These are phyloP conservation scores for Fusarium pilosicola DNA, from an alignment of 2,329 filamentous ascomycete genomes.

Conservation along the genomic window DNA sequence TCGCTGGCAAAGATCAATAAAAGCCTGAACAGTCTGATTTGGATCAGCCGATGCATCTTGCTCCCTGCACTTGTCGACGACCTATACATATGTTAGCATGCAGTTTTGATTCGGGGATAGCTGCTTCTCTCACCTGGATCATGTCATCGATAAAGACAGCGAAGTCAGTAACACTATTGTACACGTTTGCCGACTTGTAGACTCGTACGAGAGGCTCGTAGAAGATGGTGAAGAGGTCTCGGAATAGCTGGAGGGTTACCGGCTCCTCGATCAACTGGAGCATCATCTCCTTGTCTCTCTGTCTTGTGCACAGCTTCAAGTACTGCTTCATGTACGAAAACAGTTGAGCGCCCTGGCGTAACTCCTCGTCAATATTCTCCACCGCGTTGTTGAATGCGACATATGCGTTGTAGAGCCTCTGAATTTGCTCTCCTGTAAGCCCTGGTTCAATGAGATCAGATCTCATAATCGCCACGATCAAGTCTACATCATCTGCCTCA, in stretches of 20 bases:
- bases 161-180: slow-evolving; percentile 97
- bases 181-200: slow-evolving; percentile 98
- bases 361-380: slow-evolving; percentile 87
- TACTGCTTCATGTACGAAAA: slow-evolving; percentile 96
- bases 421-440: slow-evolving; percentile 79
- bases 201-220: slow-evolving; percentile 97
- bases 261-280: slow-evolving; percentile 93
- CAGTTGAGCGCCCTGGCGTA: slow-evolving; percentile 88
- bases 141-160: slow-evolving; percentile 92
- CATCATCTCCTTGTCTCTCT: slow-evolving; percentile 98
- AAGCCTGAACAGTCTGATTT: slow-evolving; percentile 97
- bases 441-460: slow-evolving; percentile 80
- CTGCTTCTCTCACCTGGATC: slow-evolving; percentile 70
- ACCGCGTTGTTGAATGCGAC: slow-evolving; percentile 96
- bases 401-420: slow-evolving; percentile 90
- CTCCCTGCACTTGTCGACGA: slow-evolving; percentile 72
- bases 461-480: slow-evolving; percentile 85
- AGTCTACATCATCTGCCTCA: slow-evolving; percentile 76
- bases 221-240: slow-evolving; percentile 97
- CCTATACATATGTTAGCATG: slow-evolving; percentile 50
- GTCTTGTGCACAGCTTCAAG: slow-evolving; percentile 88
- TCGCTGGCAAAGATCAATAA: slow-evolving; percentile 94
- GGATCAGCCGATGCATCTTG: slow-evolving; percentile 92
- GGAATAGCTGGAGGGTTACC: slow-evolving; percentile 94
- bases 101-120: not conserved